Evolutionary conservation across 139 green algal species (phyloP).

Genomic region (Trebouxia sp.): DNA sequence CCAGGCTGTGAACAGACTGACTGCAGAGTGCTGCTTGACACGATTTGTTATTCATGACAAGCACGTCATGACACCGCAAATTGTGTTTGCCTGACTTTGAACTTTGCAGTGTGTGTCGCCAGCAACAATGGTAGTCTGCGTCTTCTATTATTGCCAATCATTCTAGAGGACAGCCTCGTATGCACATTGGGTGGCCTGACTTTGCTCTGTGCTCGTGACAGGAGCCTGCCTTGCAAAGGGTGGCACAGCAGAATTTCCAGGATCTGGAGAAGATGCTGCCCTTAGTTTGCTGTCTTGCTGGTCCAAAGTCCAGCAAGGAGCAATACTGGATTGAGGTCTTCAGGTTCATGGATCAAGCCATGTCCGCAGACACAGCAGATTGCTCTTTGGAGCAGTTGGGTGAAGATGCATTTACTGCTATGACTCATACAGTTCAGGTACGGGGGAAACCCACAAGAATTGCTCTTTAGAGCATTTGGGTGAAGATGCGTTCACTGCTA

Average conservation of each 20-base stretch:
- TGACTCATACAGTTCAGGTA: background rate
- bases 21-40: no score
- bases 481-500: background rate
- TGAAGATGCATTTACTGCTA: slow-evolving; percentile 1
- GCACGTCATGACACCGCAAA: no score
- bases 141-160: no score
- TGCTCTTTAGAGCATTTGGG: background rate
- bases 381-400: background rate
- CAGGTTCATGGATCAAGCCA: background rate
- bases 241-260: background rate
- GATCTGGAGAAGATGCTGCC: slow-evolving; percentile 5
- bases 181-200: no score
- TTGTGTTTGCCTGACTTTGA: no score
- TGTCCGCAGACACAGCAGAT: background rate
- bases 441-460: background rate
- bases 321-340: slow-evolving; percentile 9
- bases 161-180: no score
- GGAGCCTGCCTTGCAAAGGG: background rate
- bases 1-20: no score
- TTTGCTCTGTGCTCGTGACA: no score
- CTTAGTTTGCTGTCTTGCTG: background rate
- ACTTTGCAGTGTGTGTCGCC: no score
- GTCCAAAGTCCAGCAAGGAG: background rate
- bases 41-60: no score
- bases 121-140: no score